phyloP scores from a whole-genome alignment of 331 rosid genomes.

The Malus hybrid region DNA sequence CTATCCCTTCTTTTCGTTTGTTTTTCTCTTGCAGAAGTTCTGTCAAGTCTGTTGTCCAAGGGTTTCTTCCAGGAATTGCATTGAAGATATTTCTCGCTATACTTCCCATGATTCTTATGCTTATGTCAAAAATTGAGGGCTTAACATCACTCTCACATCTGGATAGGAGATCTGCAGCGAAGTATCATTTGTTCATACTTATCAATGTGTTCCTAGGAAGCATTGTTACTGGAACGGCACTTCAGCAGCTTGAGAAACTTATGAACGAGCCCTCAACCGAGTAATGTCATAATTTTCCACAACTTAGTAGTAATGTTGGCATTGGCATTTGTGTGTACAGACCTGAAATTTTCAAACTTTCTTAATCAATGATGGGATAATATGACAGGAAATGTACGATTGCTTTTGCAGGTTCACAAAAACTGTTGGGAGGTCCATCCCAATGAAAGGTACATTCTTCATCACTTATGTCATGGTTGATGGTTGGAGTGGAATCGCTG shows the following conservation, averaged over 20 bases:
- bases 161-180: conserved; percentile 80
- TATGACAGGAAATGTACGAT: conserved; percentile 19
- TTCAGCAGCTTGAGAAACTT: conserved; percentile 67
- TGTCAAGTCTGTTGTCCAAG: conserved; percentile 67
- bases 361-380: conserved; percentile 1
- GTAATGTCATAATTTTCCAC: conserved; percentile 30
- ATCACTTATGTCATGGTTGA: conserved; percentile 90
- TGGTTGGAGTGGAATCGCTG: conserved; percentile 95
- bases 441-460: conserved; percentile 96
- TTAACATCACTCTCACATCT: conserved; percentile 55
- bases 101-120: conserved; percentile 70
- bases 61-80: conserved; percentile 87
- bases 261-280: conserved; percentile 49
- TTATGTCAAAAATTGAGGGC: conserved; percentile 85
- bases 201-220: conserved; percentile 93
- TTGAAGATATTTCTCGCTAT: conserved; percentile 69
- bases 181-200: conserved; percentile 67
- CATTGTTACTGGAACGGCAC: conserved; percentile 77
- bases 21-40: conserved; percentile 41
- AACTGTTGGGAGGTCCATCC: conserved; percentile 76
- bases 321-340: not conserved
- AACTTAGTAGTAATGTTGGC: not conserved
- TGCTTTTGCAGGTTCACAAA: conserved; percentile 54
- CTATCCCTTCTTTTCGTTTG: not conserved
- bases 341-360: not conserved